phyloP scores from a whole-genome alignment of 805 yeast species.

The Pichia scutulata region DNA sequence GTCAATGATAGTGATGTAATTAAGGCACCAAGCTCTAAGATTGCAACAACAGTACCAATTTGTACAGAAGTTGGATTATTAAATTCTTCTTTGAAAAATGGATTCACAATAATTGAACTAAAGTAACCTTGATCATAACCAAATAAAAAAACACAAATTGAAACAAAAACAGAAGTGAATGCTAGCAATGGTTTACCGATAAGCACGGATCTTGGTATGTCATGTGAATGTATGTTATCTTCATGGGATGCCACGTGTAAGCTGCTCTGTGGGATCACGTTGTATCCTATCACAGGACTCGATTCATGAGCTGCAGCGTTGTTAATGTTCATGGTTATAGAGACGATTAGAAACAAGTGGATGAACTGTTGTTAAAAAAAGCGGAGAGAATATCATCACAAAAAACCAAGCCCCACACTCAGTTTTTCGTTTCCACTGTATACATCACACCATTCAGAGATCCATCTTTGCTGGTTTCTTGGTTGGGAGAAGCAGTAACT shows the following conservation, averaged over 20 bases:
- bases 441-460: constrained; percentile 67
- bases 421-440: constrained; percentile 49
- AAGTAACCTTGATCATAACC: constrained; percentile 89
- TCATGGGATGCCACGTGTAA: background rate
- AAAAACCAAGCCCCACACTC: background rate
- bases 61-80: constrained; percentile 63
- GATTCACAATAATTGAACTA: constrained; percentile 76
- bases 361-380: background rate
- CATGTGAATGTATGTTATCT: constrained; percentile 11
- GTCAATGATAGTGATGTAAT: constrained; percentile 75
- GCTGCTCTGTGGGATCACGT: background rate
- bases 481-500: background rate
- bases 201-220: constrained; percentile 20
- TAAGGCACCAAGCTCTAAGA: constrained; percentile 82
- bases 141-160: constrained; percentile 55
- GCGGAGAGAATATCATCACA: background rate
- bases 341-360: no score
- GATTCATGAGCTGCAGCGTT: constrained; percentile 1
- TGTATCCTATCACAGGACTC: background rate
- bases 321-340: constrained; percentile 6
- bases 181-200: constrained; percentile 28
- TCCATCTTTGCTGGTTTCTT: constrained; percentile 36
- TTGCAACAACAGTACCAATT: constrained; percentile 83
- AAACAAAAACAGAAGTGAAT: constrained; percentile 53
- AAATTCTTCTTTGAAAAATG: constrained; percentile 62